Conservation (phyloP, 148 eudicot species). For the Salicornia ramosissima region DNA sequence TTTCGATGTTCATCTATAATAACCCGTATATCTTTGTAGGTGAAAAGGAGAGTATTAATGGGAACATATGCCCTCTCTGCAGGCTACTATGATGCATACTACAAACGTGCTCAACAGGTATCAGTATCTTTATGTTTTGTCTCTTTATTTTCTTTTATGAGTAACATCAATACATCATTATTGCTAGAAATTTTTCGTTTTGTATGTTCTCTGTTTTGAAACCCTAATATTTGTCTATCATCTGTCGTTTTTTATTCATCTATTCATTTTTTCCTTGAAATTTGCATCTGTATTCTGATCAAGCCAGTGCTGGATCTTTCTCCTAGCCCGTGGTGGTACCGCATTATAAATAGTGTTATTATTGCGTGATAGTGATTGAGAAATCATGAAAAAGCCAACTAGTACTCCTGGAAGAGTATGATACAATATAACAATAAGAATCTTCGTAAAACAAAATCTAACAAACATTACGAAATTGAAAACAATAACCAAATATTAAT, state of each 20-base stretch:
- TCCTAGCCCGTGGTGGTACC: neutral
- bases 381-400: neutral
- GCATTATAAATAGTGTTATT: neutral
- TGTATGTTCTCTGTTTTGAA: neutral
- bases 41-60: slow-evolving; percentile 91
- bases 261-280: too few relatives aligned
- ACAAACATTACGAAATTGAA: too few relatives aligned
- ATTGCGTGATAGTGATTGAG: neutral
- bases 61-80: slow-evolving; percentile 99
- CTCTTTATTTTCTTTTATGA: neutral
- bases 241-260: neutral
- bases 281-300: neutral
- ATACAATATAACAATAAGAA: too few relatives aligned
- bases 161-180: neutral
- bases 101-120: slow-evolving; percentile 99
- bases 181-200: neutral
- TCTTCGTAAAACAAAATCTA: too few relatives aligned
- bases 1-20: neutral
- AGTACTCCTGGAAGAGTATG: slow-evolving; percentile 11
- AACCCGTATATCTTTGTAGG: slow-evolving; percentile 42
- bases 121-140: neutral
- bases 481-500: too few relatives aligned
- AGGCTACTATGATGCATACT: slow-evolving; percentile 98
- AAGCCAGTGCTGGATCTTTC: neutral
- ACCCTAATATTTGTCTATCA: neutral